phyloP scores from a whole-genome alignment of 2,329 filamentous ascomycete genomes.

The Cercospora janseana region DNA sequence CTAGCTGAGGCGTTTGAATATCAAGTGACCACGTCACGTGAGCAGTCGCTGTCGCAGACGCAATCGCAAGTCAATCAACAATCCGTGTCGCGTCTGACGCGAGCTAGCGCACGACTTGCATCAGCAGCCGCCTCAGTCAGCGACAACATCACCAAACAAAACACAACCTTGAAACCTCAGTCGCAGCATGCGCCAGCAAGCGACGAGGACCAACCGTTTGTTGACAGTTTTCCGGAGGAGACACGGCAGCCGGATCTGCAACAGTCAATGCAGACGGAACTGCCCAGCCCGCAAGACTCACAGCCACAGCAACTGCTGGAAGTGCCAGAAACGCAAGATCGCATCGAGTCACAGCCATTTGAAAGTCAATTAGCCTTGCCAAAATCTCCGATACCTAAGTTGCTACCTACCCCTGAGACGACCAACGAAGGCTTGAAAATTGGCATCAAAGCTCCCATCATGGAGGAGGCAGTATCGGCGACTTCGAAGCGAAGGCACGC shows the following conservation, averaged over 20 bases:
- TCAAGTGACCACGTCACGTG: too few relatives aligned
- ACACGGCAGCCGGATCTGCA: conserved; percentile 4
- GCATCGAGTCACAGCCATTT: conserved; percentile 10
- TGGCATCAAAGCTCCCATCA: conserved; percentile 4
- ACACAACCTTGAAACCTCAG: too few relatives aligned
- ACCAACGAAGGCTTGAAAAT: conserved; percentile 28
- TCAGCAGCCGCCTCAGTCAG: too few relatives aligned
- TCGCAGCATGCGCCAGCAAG: too few relatives aligned
- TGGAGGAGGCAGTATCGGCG: neutral
- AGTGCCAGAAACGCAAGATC: conserved; percentile 16
- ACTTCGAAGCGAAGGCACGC: conserved; percentile 15
- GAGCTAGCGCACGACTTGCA: too few relatives aligned
- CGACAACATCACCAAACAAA: too few relatives aligned
- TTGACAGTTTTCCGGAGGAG: neutral
- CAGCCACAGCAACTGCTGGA: conserved; percentile 8
- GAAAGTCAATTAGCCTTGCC: conserved; percentile 6
- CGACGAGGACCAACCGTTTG: conserved; percentile 4
- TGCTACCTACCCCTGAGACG: conserved; percentile 41
- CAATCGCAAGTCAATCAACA: too few relatives aligned
- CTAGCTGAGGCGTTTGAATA: too few relatives aligned
- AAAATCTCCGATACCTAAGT: neutral
- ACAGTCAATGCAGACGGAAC: conserved; percentile 11
- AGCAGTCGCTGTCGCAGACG: too few relatives aligned
- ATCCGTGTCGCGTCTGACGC: too few relatives aligned
- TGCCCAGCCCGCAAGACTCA: conserved; percentile 24